Percentiles rank a stretch among this genome's conserved stretches.
phyloP scores from a whole-genome alignment of 495 filamentous ascomycete genomes.

The Aspergillus diversus region DNA sequence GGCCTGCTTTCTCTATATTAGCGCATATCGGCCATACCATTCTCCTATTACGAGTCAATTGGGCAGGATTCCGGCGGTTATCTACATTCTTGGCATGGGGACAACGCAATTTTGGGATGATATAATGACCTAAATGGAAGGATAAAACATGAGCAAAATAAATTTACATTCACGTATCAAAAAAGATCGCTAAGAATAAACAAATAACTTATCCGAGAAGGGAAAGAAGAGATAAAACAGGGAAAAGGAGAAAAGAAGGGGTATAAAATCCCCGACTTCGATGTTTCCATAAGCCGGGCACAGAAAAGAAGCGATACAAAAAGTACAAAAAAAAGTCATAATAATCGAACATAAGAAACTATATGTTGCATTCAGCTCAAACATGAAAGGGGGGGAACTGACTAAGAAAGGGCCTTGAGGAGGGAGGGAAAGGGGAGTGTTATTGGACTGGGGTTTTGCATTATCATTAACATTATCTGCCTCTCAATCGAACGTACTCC shows the following conservation, averaged over 20 bases:
- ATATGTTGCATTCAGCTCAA: conserved; percentile 4
- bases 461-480: conserved; percentile 48
- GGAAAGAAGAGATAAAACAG: neutral
- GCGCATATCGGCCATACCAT: too few species aligned
- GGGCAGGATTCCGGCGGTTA: neutral
- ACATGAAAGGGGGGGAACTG: neutral
- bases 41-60: neutral
- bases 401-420: conserved; percentile 7
- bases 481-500: conserved; percentile 9
- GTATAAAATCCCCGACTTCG: conserved; percentile 18
- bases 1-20: too few species aligned
- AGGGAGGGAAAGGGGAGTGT: conserved; percentile 5
- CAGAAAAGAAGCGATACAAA: conserved; percentile 16
- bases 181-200: neutral
- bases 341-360: conserved; percentile 9
- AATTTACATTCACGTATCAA: neutral
- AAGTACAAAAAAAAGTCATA: conserved; percentile 6
- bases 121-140: conserved; percentile 9
- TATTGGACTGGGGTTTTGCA: conserved; percentile 24
- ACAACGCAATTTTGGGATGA: neutral
- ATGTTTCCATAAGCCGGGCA: neutral
- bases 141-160: neutral
- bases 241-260: conserved; percentile 13
- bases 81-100: neutral
- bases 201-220: conserved; percentile 5